These are phyloP conservation scores for Urostyla sp. DNA, from an alignment of 73 alveolate species.

Conservation along the genomic window DNA sequence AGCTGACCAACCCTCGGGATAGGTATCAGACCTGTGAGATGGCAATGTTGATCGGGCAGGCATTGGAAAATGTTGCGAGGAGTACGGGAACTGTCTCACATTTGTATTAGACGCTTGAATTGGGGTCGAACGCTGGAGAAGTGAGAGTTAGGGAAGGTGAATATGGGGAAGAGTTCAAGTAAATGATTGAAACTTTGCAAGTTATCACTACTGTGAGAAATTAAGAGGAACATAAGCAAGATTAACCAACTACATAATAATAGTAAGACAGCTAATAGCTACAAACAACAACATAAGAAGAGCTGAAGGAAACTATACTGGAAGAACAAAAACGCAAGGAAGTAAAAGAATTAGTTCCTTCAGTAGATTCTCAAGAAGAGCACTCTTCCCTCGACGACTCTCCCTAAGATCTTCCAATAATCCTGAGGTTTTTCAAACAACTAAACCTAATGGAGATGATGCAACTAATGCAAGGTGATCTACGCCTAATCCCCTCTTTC, in stretches of 20 bases:
- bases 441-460: constrained; percentile 44
- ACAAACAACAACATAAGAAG: too few relatives aligned
- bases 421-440: not conserved
- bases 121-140: constrained; percentile 22
- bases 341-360: too few relatives aligned
- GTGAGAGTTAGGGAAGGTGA: not conserved
- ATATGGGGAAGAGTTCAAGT: not conserved
- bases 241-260: too few relatives aligned
- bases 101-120: constrained; percentile 24
- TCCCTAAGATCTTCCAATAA: too few relatives aligned
- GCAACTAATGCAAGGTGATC: constrained; percentile 48
- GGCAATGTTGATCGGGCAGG: constrained; percentile 49
- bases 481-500: constrained; percentile 21
- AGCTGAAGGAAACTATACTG: too few relatives aligned
- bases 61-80: constrained; percentile 58
- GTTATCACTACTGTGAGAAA: too few relatives aligned
- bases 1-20: constrained; percentile 51
- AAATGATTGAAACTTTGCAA: too few relatives aligned
- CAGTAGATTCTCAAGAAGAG: too few relatives aligned
- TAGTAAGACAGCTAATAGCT: too few relatives aligned
- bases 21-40: constrained; percentile 43
- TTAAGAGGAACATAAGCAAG: too few relatives aligned
- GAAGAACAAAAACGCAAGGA: too few relatives aligned
- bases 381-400: too few relatives aligned
- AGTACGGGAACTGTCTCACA: constrained; percentile 49